Percentiles rank a stretch among this genome's conserved stretches.
Evolutionary conservation across 768 basidiomycete species (phyloP).

Genomic region (Mycena maculata): DNA sequence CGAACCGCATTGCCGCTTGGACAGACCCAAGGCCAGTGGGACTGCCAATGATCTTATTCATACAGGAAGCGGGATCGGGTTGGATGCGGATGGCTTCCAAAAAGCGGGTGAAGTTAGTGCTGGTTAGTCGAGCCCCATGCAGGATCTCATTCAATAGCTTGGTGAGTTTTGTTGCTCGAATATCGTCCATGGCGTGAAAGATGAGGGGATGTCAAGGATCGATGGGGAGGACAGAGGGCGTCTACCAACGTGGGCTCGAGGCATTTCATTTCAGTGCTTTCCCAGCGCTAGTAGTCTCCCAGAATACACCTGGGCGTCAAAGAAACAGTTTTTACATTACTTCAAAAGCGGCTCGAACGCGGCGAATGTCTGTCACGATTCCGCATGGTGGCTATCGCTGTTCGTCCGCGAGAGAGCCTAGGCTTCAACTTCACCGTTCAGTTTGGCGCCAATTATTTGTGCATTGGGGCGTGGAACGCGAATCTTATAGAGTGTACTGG

Average conservation of each 20-base stretch:
- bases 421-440: conserved; percentile 67
- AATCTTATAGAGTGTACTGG: conserved; percentile 66
- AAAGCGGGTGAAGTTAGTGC: conserved; percentile 45
- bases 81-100: conserved; percentile 55
- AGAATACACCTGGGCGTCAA: conserved; percentile 1
- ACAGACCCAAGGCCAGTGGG: conserved; percentile 49
- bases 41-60: conserved; percentile 48
- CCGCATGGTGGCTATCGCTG: too few species aligned
- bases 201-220: neutral
- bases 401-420: too few species aligned
- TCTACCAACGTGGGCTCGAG: conserved; percentile 1
- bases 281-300: conserved; percentile 5
- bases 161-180: conserved; percentile 32
- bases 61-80: conserved; percentile 49
- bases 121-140: conserved; percentile 25
- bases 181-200: conserved; percentile 18
- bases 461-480: conserved; percentile 82
- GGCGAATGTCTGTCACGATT: too few species aligned
- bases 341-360: too few species aligned
- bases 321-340: neutral
- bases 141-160: conserved; percentile 32
- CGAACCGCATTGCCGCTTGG: conserved; percentile 51
- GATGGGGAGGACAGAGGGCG: neutral
- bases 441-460: conserved; percentile 74
- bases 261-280: conserved; percentile 14